phyloP scores from a whole-genome alignment of 2,329 filamentous ascomycete genomes.

The Fusarium sublunatum region DNA sequence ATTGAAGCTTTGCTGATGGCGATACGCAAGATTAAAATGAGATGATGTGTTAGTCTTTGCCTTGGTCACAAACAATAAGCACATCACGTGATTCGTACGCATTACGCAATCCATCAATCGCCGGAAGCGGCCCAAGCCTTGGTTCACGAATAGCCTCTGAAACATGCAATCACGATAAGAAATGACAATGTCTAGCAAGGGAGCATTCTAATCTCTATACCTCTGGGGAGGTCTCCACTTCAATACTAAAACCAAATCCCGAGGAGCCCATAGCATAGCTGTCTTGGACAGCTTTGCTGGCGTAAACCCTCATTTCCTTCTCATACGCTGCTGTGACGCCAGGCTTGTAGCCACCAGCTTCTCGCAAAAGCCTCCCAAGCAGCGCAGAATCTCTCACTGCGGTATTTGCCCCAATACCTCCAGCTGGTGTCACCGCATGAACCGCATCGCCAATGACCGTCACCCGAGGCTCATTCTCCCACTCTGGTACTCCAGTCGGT shows the following conservation, averaged over 20 bases:
- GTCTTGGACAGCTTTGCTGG: slow-evolving; percentile 62
- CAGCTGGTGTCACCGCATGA: slow-evolving; percentile 68
- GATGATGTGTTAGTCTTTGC: slow-evolving; percentile 3
- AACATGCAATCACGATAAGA: neutral
- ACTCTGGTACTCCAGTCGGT: slow-evolving; percentile 68
- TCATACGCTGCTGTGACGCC: slow-evolving; percentile 68
- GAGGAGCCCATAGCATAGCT: slow-evolving; percentile 63
- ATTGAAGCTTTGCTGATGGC: neutral
- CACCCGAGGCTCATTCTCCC: slow-evolving; percentile 67
- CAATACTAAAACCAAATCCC: slow-evolving; percentile 59
- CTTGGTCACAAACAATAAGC: neutral
- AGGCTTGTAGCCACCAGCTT: slow-evolving; percentile 65
- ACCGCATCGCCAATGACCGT: slow-evolving; percentile 69
- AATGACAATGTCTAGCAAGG: neutral
- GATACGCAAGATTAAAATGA: slow-evolving; percentile 9
- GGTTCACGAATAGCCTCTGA: no score
- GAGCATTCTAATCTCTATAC: slow-evolving; percentile 15
- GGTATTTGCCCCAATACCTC: slow-evolving; percentile 68
- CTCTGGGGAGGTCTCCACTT: slow-evolving; percentile 51
- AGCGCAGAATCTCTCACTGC: slow-evolving; percentile 66
- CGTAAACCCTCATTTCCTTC: slow-evolving; percentile 70
- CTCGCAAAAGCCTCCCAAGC: slow-evolving; percentile 61
- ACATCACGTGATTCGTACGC: slow-evolving; percentile 23
- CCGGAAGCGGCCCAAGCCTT: neutral
- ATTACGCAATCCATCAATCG: slow-evolving; percentile 36